Conservation (phyloP, 768 basidiomycete genomes). For the Boletus edulis region DNA sequence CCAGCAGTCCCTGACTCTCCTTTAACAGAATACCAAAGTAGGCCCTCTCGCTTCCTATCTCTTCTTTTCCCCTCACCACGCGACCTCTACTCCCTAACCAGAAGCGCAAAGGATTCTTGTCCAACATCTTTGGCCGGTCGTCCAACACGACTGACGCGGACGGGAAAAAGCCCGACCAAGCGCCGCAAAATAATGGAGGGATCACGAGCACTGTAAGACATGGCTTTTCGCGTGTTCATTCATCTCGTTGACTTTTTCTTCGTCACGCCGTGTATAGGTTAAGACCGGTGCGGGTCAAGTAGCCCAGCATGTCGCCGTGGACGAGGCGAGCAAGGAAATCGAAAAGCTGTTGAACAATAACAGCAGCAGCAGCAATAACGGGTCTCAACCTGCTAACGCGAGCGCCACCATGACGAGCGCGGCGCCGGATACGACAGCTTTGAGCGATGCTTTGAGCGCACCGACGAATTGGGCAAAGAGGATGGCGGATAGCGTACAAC, state of each 20-base stretch:
- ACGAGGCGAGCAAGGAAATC: constrained; percentile 10
- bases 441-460: background rate
- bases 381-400: background rate
- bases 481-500: constrained; percentile 10
- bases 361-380: background rate
- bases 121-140: constrained; percentile 6
- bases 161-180: background rate
- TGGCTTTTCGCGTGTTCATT: background rate
- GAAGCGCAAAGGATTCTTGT: constrained; percentile 20
- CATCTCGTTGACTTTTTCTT: background rate
- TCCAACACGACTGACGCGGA: background rate
- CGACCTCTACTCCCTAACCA: background rate
- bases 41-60: background rate
- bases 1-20: background rate
- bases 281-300: background rate
- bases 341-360: background rate
- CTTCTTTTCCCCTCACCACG: background rate
- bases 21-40: constrained; percentile 10
- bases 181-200: background rate
- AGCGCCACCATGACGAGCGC: too few species aligned
- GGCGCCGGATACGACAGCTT: background rate
- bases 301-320: constrained; percentile 8
- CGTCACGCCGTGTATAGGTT: background rate
- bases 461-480: constrained; percentile 19
- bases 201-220: constrained; percentile 10